phyloP scores from a whole-genome alignment of 2,329 filamentous ascomycete genomes.

The Penicillium hordei region DNA sequence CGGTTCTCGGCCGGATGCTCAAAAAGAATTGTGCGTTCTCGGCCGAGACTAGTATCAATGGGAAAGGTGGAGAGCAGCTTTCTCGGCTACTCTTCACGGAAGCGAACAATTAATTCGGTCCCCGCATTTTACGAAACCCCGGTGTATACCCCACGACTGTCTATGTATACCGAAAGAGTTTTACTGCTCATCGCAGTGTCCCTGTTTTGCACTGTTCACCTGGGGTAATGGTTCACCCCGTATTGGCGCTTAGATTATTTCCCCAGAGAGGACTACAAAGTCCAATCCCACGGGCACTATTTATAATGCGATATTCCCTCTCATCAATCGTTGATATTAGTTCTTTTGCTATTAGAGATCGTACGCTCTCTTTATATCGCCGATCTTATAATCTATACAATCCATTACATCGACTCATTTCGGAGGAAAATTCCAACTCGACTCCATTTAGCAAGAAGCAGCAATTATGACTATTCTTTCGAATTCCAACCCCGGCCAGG shows the following conservation, averaged over 20 bases:
- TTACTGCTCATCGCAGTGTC: background rate
- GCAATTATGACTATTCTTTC: no score
- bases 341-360: no score
- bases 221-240: background rate
- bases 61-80: background rate
- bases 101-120: background rate
- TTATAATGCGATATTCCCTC: background rate
- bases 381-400: no score
- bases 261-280: background rate
- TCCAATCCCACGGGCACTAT: background rate
- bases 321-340: background rate
- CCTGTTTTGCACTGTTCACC: background rate
- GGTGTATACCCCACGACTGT: background rate
- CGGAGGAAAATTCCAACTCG: no score
- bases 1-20: background rate
- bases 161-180: background rate
- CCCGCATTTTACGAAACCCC: background rate
- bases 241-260: background rate
- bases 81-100: background rate
- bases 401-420: no score
- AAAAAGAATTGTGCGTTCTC: background rate
- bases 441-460: no score
- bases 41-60: background rate
- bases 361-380: no score
- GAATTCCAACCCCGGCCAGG: no score